Percentiles rank a stretch among this genome's conserved stretches.
phyloP scores from a whole-genome alignment of 73 alveolate species.

The Uronychia binucleata region DNA sequence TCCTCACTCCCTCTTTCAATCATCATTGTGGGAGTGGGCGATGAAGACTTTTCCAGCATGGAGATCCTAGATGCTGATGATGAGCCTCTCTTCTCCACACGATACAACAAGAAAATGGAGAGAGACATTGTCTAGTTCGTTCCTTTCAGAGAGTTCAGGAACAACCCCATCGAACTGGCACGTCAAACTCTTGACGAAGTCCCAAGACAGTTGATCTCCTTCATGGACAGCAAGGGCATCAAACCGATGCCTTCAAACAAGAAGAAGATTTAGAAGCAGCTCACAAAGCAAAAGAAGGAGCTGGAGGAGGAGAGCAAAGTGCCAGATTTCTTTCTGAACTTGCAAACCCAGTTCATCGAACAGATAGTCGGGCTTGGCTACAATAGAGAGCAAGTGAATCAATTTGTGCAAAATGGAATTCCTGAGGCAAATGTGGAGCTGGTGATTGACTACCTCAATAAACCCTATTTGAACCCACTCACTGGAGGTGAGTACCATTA shows the following conservation, averaged over 20 bases:
- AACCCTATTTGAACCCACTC: background rate
- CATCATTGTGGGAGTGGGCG: conserved; percentile 96
- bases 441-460: background rate
- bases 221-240: conserved; percentile 66
- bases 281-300: background rate
- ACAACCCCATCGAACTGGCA: conserved; percentile 81
- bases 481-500: background rate
- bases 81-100: conserved; percentile 73
- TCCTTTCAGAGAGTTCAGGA: conserved; percentile 75
- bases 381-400: background rate
- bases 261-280: background rate
- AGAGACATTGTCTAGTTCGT: conserved; percentile 84
- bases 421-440: background rate
- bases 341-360: background rate
- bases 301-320: background rate
- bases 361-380: background rate
- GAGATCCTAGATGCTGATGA: conserved; percentile 91
- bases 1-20: conserved; percentile 90
- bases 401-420: background rate
- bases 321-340: background rate
- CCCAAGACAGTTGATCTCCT: conserved; percentile 82
- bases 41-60: conserved; percentile 93
- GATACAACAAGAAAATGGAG: conserved; percentile 52
- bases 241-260: conserved; percentile 28
- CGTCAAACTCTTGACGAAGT: conserved; percentile 87